Evolutionary conservation across 2,329 filamentous ascomycete genomes (phyloP).

Genomic region (Epichloe coenophiala): DNA sequence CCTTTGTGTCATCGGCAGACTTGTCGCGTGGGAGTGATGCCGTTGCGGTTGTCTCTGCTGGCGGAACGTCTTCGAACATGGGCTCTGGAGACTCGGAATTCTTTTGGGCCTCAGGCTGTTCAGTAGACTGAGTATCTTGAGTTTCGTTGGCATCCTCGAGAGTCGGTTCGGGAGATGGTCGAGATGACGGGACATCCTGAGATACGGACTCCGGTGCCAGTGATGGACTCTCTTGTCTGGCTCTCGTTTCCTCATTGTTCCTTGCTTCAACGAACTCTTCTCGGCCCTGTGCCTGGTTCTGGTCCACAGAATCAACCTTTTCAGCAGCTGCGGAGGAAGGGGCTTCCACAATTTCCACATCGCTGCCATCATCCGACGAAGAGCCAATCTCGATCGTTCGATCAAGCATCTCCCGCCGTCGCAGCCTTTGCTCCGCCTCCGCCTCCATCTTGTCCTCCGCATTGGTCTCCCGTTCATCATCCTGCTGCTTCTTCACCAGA

Average conservation of each 20-base stretch:
- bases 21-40: background rate
- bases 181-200: constrained; percentile 21
- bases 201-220: constrained; percentile 17
- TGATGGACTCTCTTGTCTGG: background rate
- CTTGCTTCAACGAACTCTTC: background rate
- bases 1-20: background rate
- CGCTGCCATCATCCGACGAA: constrained; percentile 42
- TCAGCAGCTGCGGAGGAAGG: constrained; percentile 18
- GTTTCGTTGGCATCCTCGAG: background rate
- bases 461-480: constrained; percentile 44
- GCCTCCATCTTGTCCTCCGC: constrained; percentile 48
- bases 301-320: background rate
- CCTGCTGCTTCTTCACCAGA: constrained; percentile 43
- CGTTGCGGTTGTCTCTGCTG: constrained; percentile 8
- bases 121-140: background rate
- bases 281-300: constrained; percentile 5
- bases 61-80: constrained; percentile 23
- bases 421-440: constrained; percentile 38
- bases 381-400: constrained; percentile 50
- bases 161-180: constrained; percentile 1
- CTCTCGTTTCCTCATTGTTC: background rate
- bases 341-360: constrained; percentile 43
- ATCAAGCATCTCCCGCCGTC: constrained; percentile 28
- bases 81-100: constrained; percentile 22
- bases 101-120: background rate